Evolutionary conservation across 805 yeast genomes (phyloP).

Genomic region (Scheffersomyces coipomensis): DNA sequence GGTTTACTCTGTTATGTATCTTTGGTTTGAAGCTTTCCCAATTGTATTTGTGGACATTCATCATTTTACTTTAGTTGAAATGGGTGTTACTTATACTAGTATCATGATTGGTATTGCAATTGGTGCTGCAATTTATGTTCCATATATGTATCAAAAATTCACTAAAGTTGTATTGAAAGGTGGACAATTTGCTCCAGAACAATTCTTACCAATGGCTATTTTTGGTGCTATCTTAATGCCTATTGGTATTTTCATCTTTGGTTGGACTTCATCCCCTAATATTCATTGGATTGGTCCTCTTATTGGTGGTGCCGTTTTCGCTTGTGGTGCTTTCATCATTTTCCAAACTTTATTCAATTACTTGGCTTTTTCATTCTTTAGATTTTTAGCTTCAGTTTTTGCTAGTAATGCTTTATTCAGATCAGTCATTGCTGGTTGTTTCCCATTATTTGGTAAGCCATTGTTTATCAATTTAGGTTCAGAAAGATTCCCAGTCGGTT

Average conservation of each 20-base stretch:
- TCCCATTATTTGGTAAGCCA: slow-evolving; percentile 60
- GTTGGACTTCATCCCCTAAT: slow-evolving; percentile 40
- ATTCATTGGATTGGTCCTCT: slow-evolving; percentile 50
- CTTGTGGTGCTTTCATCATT: slow-evolving; percentile 36
- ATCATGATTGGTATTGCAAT: slow-evolving; percentile 45
- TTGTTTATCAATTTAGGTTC: slow-evolving; percentile 52
- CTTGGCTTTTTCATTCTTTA: slow-evolving; percentile 45
- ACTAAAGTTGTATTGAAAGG: slow-evolving; percentile 18
- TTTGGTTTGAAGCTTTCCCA: slow-evolving; percentile 55
- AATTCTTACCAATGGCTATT: slow-evolving; percentile 34
- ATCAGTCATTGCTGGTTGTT: slow-evolving; percentile 50
- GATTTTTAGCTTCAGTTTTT: slow-evolving; percentile 52
- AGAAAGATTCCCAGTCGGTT: slow-evolving; percentile 51
- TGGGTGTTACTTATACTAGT: slow-evolving; percentile 49
- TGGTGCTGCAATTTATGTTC: slow-evolving; percentile 32
- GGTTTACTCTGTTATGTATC: slow-evolving; percentile 51
- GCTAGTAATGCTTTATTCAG: slow-evolving; percentile 54
- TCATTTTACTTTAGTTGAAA: slow-evolving; percentile 44
- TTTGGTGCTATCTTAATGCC: slow-evolving; percentile 40
- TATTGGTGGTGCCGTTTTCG: slow-evolving; percentile 39
- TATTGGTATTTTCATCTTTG: slow-evolving; percentile 42
- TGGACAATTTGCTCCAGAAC: slow-evolving; percentile 33
- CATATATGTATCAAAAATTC: slow-evolving; percentile 18
- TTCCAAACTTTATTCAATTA: slow-evolving; percentile 52
- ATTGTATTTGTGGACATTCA: slow-evolving; percentile 46